These are phyloP conservation scores for Beta lomatogona DNA, from an alignment of 179 eudicot species.

Conservation along the genomic window DNA sequence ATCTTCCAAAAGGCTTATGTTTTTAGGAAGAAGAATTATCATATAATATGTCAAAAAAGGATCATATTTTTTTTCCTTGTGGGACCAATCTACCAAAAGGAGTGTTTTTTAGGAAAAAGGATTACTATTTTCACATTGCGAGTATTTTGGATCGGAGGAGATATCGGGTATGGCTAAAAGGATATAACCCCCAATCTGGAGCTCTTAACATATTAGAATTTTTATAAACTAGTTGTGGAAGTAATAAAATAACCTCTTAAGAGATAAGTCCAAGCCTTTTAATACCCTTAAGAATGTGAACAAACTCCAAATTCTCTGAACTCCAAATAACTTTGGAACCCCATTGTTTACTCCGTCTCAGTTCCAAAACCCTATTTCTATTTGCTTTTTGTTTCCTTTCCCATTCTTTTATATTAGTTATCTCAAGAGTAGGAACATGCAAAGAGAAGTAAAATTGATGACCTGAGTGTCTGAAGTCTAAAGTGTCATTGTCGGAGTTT, in stretches of 20 bases:
- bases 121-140: too few relatives aligned
- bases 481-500: background rate
- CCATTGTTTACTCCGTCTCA: background rate
- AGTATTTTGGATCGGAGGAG: too few relatives aligned
- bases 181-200: too few relatives aligned
- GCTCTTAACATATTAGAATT: too few relatives aligned
- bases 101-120: too few relatives aligned
- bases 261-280: background rate
- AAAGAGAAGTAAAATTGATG: background rate
- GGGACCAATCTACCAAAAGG: too few relatives aligned
- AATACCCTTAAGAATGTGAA: background rate
- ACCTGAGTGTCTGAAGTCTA: too few relatives aligned
- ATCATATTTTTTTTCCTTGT: too few relatives aligned
- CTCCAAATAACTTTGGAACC: background rate
- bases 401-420: background rate
- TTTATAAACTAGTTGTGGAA: background rate
- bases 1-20: too few relatives aligned
- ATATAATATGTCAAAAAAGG: too few relatives aligned
- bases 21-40: too few relatives aligned
- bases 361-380: background rate
- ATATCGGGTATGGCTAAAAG: too few relatives aligned
- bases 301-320: background rate
- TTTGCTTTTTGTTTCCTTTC: background rate
- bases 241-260: background rate
- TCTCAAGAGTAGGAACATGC: background rate